Conservation (phyloP, 345 rosid species). For the Boechera stricta region DNA sequence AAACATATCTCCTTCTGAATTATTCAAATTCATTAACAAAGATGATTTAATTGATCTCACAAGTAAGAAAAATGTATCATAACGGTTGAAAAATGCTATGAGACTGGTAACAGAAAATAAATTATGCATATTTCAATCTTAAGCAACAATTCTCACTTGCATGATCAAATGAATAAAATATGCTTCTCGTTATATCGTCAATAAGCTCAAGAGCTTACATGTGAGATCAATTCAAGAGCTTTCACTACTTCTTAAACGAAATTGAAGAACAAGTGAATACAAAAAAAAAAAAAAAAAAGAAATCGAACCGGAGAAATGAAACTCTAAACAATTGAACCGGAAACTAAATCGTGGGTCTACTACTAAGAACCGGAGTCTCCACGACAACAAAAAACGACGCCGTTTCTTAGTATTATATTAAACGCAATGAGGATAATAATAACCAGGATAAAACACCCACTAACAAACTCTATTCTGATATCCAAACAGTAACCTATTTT, state of each 20-base stretch:
- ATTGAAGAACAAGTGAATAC: background rate
- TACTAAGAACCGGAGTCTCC: background rate
- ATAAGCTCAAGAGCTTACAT: background rate
- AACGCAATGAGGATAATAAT: constrained; percentile 24
- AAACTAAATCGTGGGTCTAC: background rate
- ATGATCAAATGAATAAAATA: too few relatives aligned
- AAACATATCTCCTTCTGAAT: background rate
- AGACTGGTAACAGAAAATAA: background rate
- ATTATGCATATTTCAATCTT: background rate
- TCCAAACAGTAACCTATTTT: constrained; percentile 20
- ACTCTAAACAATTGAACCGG: background rate
- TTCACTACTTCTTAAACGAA: background rate
- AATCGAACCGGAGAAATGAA: background rate
- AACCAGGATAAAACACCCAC: constrained; percentile 2
- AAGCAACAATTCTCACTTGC: too few relatives aligned
- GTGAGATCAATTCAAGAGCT: background rate
- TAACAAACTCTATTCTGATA: constrained; percentile 9
- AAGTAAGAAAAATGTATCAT: background rate
- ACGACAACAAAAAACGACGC: background rate
- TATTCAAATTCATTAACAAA: background rate
- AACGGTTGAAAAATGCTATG: background rate
- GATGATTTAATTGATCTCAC: background rate
- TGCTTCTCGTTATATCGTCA: too few relatives aligned
- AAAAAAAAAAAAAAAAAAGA: background rate
- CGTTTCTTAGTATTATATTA: background rate